phyloP scores from a whole-genome alignment of 345 rosid species.

The Boechera stricta region DNA sequence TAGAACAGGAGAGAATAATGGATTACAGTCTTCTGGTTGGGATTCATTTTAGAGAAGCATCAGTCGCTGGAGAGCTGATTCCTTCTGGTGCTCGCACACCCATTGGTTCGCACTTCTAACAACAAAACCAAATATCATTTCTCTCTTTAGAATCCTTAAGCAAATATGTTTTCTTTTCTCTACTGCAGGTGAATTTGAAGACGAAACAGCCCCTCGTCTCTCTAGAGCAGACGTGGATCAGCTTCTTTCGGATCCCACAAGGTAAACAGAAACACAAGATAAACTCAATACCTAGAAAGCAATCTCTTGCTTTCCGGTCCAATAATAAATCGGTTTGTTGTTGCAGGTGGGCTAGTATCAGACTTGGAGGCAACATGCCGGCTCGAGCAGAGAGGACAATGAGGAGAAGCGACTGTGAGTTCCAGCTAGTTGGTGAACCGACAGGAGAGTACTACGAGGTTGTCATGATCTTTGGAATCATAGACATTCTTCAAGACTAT shows the following conservation, averaged over 20 bases:
- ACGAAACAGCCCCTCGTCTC: conserved; percentile 47
- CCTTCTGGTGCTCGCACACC: conserved; percentile 63
- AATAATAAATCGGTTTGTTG: background rate
- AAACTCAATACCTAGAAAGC: background rate
- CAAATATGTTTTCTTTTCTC: background rate
- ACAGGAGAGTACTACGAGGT: conserved; percentile 87
- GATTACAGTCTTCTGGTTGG: conserved; percentile 94
- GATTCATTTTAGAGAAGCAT: conserved; percentile 80
- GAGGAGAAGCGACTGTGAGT: conserved; percentile 62
- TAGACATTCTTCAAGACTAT: conserved; percentile 92
- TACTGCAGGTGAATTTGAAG: conserved; percentile 42
- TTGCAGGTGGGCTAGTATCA: conserved; percentile 80
- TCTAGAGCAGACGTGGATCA: conserved; percentile 49
- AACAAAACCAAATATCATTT: background rate
- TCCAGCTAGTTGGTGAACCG: conserved; percentile 77
- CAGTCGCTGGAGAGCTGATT: conserved; percentile 60
- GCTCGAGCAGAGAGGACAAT: conserved; percentile 79
- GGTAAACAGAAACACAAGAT: conserved; percentile 30
- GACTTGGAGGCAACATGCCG: conserved; percentile 82
- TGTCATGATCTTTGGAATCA: conserved; percentile 83
- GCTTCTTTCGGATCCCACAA: conserved; percentile 45
- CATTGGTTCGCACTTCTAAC: conserved; percentile 24
- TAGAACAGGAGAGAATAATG: conserved; percentile 95
- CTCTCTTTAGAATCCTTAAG: conserved; percentile 1
- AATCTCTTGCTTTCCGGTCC: background rate